These are phyloP conservation scores for Metarhizium humberi DNA, from an alignment of 2,329 filamentous ascomycete species.

Conservation along the genomic window DNA sequence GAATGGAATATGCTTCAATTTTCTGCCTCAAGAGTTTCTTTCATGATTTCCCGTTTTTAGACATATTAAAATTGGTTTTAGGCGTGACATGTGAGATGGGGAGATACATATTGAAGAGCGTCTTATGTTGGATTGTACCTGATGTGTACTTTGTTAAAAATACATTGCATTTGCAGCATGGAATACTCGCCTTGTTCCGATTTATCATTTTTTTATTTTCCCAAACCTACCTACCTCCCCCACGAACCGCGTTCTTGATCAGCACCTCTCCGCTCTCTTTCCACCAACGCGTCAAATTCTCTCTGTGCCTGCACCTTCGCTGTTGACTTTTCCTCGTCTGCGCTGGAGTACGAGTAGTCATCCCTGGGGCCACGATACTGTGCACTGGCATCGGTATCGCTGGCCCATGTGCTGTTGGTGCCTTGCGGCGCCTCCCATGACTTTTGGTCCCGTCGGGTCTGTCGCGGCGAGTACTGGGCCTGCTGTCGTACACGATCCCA, in stretches of 20 bases:
- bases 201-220: not conserved
- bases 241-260: slow-evolving; percentile 19
- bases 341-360: slow-evolving; percentile 24
- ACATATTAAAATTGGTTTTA: not conserved
- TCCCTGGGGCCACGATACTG: slow-evolving; percentile 12
- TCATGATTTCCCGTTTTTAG: not conserved
- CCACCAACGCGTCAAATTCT: slow-evolving; percentile 41
- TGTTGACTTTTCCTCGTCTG: slow-evolving; percentile 26
- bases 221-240: slow-evolving; percentile 11
- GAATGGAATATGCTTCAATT: not conserved
- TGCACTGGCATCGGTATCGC: slow-evolving; percentile 16
- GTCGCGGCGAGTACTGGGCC: slow-evolving; percentile 16
- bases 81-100: not conserved
- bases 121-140: not conserved
- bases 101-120: not conserved
- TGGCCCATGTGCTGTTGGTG: slow-evolving; percentile 8
- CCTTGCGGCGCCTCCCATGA: slow-evolving; percentile 10
- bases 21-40: not conserved
- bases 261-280: slow-evolving; percentile 29
- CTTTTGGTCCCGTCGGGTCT: slow-evolving; percentile 10
- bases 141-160: not conserved
- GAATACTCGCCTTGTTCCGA: not conserved
- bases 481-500: slow-evolving; percentile 38
- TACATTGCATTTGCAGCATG: not conserved
- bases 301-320: slow-evolving; percentile 37